phyloP scores from a whole-genome alignment of 2,329 filamentous ascomycete genomes.

The Karstenula rhodostoma region DNA sequence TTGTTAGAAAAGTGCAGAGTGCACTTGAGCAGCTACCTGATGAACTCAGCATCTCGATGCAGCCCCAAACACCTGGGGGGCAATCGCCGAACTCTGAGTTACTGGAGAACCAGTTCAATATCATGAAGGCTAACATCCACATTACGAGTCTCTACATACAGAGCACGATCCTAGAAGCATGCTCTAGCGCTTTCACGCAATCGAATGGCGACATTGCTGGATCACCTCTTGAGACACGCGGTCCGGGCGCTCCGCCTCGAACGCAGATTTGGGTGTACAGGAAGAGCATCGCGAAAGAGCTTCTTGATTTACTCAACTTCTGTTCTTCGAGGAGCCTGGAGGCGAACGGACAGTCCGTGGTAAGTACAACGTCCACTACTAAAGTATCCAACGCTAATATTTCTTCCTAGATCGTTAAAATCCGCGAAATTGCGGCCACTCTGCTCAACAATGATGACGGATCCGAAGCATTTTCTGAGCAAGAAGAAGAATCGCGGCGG shows the following conservation, averaged over 20 bases:
- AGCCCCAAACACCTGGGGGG: conserved; percentile 9
- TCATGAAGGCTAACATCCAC: conserved; percentile 27
- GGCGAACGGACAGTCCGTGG: conserved; percentile 27
- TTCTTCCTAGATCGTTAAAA: conserved; percentile 26
- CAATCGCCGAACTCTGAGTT: conserved; percentile 2
- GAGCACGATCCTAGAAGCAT: conserved; percentile 25
- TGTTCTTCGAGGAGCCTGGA: conserved; percentile 23
- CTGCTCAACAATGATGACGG: conserved; percentile 19
- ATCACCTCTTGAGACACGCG: conserved; percentile 19
- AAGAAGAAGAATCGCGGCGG: conserved; percentile 21
- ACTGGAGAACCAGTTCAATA: conserved; percentile 22
- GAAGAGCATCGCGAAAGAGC: conserved; percentile 24
- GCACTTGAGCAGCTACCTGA: conserved; percentile 22
- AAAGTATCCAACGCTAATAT: too few relatives aligned
- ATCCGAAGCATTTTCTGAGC: conserved; percentile 17
- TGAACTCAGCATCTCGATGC: conserved; percentile 19
- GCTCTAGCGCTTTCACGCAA: conserved; percentile 22
- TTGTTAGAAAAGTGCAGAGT: conserved; percentile 22
- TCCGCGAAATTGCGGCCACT: conserved; percentile 26
- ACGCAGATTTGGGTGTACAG: conserved; percentile 27
- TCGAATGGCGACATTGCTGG: conserved; percentile 7
- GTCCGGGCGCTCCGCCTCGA: conserved; percentile 14
- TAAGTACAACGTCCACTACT: conserved; percentile 10
- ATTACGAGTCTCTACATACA: conserved; percentile 29
- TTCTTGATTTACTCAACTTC: conserved; percentile 26